Evolutionary conservation across 345 rosid genomes (phyloP).

Genomic region (Sonneratia alba): DNA sequence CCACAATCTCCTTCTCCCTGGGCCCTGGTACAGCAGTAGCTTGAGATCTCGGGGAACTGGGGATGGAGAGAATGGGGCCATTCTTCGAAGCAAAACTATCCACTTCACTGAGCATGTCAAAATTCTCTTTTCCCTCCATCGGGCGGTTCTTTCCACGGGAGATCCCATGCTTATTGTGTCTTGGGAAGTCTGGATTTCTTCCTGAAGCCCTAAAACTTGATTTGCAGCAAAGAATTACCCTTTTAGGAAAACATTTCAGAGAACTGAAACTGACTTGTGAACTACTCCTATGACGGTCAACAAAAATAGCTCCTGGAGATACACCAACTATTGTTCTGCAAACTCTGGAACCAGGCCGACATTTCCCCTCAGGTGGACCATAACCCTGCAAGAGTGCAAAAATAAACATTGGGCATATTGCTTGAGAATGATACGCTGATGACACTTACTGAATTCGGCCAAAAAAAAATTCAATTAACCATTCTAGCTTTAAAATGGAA

Average conservation of each 20-base stretch:
- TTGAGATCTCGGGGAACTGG: constrained; percentile 54
- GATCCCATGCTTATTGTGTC: constrained; percentile 47
- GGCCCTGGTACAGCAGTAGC: constrained; percentile 70
- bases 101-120: constrained; percentile 45
- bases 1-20: constrained; percentile 79
- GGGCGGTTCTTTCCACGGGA: constrained; percentile 52
- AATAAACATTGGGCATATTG: neutral
- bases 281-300: constrained; percentile 15
- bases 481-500: neutral
- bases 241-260: constrained; percentile 23
- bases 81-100: constrained; percentile 47
- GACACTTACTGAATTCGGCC: neutral
- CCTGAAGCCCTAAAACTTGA: constrained; percentile 51
- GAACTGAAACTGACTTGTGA: constrained; percentile 28
- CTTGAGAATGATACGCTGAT: neutral
- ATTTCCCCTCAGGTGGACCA: constrained; percentile 37
- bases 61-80: constrained; percentile 51
- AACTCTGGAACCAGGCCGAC: constrained; percentile 36
- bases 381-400: constrained; percentile 38
- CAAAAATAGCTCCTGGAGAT: constrained; percentile 28
- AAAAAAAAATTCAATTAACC: neutral
- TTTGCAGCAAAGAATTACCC: constrained; percentile 39
- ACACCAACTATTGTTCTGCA: constrained; percentile 31
- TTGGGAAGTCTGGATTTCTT: constrained; percentile 65
- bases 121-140: constrained; percentile 46